Percentiles rank a stretch among this genome's conserved stretches.
phyloP scores from a whole-genome alignment of 163 green algal species.

The Scenedesmus sp. region DNA sequence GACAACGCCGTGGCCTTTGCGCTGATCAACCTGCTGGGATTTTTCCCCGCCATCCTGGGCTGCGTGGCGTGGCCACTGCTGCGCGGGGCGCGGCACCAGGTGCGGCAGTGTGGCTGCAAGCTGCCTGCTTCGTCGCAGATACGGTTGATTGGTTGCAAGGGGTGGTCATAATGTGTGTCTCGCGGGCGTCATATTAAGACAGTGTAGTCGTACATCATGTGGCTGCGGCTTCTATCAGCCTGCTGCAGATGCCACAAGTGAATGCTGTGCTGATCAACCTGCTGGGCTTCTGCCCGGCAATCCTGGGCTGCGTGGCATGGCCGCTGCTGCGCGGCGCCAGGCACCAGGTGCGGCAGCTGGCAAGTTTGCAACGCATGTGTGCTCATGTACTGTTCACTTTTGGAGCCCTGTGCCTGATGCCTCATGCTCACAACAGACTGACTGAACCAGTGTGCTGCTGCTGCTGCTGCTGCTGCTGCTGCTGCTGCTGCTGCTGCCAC shows the following conservation, averaged over 20 bases:
- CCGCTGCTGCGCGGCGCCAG: neutral
- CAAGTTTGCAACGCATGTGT: too few species aligned
- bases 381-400: neutral
- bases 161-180: too few species aligned
- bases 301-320: neutral
- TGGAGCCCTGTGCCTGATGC: neutral
- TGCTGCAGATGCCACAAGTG: neutral
- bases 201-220: neutral
- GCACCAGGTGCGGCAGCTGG: neutral
- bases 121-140: neutral
- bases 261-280: neutral
- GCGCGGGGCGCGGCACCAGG: neutral
- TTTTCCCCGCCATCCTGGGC: slow-evolving; percentile 14
- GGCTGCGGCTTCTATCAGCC: neutral
- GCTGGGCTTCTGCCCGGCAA: neutral
- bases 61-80: slow-evolving; percentile 20
- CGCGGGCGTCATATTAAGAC: too few species aligned
- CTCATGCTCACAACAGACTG: neutral
- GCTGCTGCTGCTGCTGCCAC: neutral
- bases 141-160: neutral
- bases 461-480: neutral
- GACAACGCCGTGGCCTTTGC: slow-evolving; percentile 41
- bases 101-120: neutral
- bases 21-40: slow-evolving; percentile 35
- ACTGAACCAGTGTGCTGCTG: neutral